Base-by-base conservation (phyloP, 371 early-diverging fungal genomes). In the Quaeritorhiza haematococci region DNA sequence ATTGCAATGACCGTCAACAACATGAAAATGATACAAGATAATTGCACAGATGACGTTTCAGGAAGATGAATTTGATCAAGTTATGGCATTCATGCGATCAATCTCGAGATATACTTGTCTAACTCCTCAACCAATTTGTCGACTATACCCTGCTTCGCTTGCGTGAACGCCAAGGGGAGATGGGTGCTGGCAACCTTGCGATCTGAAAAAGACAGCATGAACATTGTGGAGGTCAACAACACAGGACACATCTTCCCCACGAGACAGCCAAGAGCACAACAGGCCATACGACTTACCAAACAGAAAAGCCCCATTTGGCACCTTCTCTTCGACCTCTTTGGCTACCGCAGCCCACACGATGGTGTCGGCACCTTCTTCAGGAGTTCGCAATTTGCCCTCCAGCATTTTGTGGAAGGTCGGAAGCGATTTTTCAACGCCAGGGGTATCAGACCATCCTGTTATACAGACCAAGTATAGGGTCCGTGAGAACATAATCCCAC, bases 371-470 rank as follows among this genome's bases (percentile, higher is more conserved):
- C 66, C 66, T 47, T 66, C 47, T 5, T 50, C 57, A 17, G 45
- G 21, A 1, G 66, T 66, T 27, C 66, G 29, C 53, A 66, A 41
- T 3, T 29, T 35, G 5, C 8, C 23, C 28, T 60, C 43, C 53
- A 53, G 42, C 6, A 28, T 13, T 6, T 61, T 53, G 48, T 53
- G 33, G 27, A 66, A 57, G 15, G 33, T 46, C 7, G 66, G 66
- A 17, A 66, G 38, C 17, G 50, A 49, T n/a, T 24, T 32, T 23
- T 44, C 30, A 3, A 66, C 61, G 19, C 66, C 66, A 15, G 61
- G 58, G 3, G 66, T 66, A 33, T 61, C 53, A 5, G 62, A 42
- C 66, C 66, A 66, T n/a, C n/a, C n/a, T n/a, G n/a, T n/a, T n/a
- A n/a, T n/a, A n/a, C n/a, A n/a, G n/a, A n/a, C n/a, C n/a, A n/a